Percentiles rank a stretch among this genome's conserved stretches.
Evolutionary conservation across 176 grass and related monocot species (phyloP).

Genomic region (Cymbopogon citratus): DNA sequence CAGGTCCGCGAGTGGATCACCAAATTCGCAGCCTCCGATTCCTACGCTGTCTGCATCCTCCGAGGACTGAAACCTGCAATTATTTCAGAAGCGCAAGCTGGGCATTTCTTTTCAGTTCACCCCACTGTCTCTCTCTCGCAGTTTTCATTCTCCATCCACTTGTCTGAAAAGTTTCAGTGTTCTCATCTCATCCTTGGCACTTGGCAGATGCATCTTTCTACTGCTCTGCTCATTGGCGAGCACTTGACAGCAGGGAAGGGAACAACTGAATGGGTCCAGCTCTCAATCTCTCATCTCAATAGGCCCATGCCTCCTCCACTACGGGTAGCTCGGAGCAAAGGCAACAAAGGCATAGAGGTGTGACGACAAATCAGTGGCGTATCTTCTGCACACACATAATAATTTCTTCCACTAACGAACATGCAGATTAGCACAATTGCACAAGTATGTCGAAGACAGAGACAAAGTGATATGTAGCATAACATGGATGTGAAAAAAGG

Average conservation of each 20-base stretch:
- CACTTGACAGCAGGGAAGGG: not conserved
- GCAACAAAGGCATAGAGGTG: not conserved
- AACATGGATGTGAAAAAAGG: not conserved
- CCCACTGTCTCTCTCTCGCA: not conserved
- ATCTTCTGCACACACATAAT: slow-evolving; percentile 11
- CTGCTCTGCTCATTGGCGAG: not conserved
- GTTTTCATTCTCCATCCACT: slow-evolving; percentile 9
- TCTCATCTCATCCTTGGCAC: not conserved
- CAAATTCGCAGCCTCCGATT: not conserved
- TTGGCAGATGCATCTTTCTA: not conserved
- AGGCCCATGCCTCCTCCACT: not conserved
- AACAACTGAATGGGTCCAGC: slow-evolving; percentile 7
- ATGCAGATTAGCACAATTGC: not conserved
- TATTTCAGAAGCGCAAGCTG: not conserved
- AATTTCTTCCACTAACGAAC: slow-evolving; percentile 20
- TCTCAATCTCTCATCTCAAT: not conserved
- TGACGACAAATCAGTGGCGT: slow-evolving; percentile 15
- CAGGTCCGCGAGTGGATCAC: slow-evolving; percentile 13
- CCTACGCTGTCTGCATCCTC: not conserved
- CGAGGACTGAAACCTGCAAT: not conserved
- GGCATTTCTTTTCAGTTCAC: not conserved
- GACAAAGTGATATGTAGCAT: not conserved
- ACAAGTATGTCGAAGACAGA: not conserved
- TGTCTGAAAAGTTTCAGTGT: not conserved
- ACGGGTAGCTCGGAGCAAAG: not conserved